Percentiles rank a stretch among this genome's conserved stretches.
These are phyloP conservation scores for Durotheca rogersii DNA, from an alignment of 495 filamentous ascomycete genomes.

Conservation along the genomic window DNA sequence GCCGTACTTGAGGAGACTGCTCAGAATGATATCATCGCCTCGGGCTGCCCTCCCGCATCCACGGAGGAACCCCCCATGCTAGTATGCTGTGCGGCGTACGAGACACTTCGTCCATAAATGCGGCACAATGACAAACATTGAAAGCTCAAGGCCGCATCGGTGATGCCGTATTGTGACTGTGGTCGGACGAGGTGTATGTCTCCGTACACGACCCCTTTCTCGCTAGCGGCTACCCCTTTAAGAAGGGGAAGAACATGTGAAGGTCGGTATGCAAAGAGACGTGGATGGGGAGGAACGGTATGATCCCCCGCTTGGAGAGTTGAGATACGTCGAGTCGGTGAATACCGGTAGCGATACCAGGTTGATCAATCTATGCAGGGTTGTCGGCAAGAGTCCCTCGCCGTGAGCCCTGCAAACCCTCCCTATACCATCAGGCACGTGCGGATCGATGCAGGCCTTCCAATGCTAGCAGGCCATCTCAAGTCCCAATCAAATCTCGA, in stretches of 20 bases:
- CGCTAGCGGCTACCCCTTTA: neutral
- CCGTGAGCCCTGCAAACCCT: constrained; percentile 1
- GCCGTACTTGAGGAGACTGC: neutral
- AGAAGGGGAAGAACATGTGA: neutral
- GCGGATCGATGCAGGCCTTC: constrained; percentile 18
- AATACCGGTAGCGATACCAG: neutral
- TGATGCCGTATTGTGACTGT: too few relatives aligned
- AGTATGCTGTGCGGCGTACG: too few relatives aligned
- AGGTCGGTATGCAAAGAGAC: neutral
- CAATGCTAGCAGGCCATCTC: constrained; percentile 6
- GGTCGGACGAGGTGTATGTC: too few relatives aligned
- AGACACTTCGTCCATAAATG: too few relatives aligned
- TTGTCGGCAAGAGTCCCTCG: constrained; percentile 12
- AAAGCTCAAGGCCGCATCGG: too few relatives aligned
- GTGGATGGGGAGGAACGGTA: neutral
- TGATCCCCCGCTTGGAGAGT: neutral
- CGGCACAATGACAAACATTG: neutral
- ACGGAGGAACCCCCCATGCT: too few relatives aligned
- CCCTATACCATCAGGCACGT: constrained; percentile 6
- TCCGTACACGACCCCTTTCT: too few relatives aligned
- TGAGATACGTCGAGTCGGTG: neutral
- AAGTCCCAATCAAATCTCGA: constrained; percentile 8
- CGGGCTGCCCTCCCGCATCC: neutral
- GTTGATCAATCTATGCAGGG: neutral
- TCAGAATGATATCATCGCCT: neutral